Evolutionary conservation across 805 yeast genomes (phyloP).

Genomic region (Cyberlindnera mississippiensis): DNA sequence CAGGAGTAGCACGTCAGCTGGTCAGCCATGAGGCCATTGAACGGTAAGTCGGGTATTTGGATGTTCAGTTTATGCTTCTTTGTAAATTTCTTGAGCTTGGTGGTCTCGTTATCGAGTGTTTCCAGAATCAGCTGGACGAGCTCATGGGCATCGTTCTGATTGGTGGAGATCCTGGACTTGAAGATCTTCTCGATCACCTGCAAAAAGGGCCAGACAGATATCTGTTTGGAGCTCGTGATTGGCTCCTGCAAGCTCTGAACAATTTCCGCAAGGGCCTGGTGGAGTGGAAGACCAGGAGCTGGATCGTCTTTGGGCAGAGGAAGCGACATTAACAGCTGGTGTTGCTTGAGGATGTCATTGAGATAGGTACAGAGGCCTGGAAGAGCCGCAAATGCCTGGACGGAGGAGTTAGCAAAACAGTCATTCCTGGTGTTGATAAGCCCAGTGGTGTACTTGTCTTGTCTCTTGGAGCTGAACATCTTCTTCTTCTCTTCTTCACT

Average conservation of each 20-base stretch:
- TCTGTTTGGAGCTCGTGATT: conserved; percentile 44
- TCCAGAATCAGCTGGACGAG: conserved; percentile 77
- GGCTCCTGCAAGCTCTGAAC: conserved; percentile 60
- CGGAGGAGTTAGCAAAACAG: conserved; percentile 86
- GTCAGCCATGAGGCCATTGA: conserved; percentile 61
- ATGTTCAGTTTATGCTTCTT: conserved; percentile 18
- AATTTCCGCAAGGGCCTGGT: conserved; percentile 50
- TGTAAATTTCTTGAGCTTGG: conserved; percentile 35
- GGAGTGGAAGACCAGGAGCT: conserved; percentile 47
- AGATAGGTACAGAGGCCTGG: conserved; percentile 58
- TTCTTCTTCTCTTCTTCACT: conserved; percentile 20
- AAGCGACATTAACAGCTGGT: conserved; percentile 16
- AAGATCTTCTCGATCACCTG: conserved; percentile 69
- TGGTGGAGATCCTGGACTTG: conserved; percentile 67
- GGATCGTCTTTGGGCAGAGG: conserved; percentile 18
- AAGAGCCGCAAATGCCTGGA: conserved; percentile 72
- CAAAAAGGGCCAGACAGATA: conserved; percentile 77
- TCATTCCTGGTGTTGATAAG: conserved; percentile 78
- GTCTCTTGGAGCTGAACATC: conserved; percentile 45
- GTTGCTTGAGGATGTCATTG: conserved; percentile 31
- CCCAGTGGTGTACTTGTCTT: conserved; percentile 78
- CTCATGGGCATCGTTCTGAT: conserved; percentile 96
- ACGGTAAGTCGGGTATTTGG: conserved; percentile 63
- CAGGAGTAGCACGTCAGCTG: conserved; percentile 71
- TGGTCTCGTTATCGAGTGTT: conserved; percentile 65